Percentiles rank a stretch among this genome's conserved stretches.
phyloP scores from a whole-genome alignment of 257 asterid genomes.

The Solanum chiquidenum region DNA sequence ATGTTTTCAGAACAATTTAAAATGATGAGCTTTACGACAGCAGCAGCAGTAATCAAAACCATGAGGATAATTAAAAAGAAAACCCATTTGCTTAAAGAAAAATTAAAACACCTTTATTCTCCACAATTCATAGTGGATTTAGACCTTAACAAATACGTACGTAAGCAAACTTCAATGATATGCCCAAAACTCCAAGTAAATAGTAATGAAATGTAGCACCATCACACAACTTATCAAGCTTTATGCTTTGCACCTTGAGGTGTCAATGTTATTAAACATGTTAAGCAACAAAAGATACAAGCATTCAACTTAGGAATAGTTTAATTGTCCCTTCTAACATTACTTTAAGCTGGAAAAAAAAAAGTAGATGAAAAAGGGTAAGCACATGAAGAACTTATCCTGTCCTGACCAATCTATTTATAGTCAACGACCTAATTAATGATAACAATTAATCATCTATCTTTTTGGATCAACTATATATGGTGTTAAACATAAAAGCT shows the following conservation, averaged over 20 bases:
- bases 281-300: neutral
- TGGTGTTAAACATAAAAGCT: neutral
- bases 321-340: neutral
- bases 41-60: neutral
- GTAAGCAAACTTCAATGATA: constrained; percentile 25
- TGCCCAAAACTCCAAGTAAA: constrained; percentile 7
- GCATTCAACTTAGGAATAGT: neutral
- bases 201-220: constrained; percentile 21
- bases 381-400: constrained; percentile 14
- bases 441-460: neutral
- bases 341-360: constrained; percentile 14
- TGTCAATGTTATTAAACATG: constrained; percentile 8
- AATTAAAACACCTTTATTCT: constrained; percentile 17
- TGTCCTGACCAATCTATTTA: neutral
- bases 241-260: constrained; percentile 17
- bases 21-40: neutral
- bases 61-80: neutral
- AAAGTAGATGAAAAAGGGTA: constrained; percentile 6
- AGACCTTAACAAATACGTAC: constrained; percentile 25
- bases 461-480: neutral
- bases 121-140: constrained; percentile 25
- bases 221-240: constrained; percentile 8
- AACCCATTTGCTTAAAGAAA: constrained; percentile 8
- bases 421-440: neutral
- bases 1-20: neutral